Evolutionary conservation across 2,329 filamentous ascomycete species (phyloP), one percentile per base, ranked within the genome.

Genomic region (Rosellinia necatrix): DNA sequence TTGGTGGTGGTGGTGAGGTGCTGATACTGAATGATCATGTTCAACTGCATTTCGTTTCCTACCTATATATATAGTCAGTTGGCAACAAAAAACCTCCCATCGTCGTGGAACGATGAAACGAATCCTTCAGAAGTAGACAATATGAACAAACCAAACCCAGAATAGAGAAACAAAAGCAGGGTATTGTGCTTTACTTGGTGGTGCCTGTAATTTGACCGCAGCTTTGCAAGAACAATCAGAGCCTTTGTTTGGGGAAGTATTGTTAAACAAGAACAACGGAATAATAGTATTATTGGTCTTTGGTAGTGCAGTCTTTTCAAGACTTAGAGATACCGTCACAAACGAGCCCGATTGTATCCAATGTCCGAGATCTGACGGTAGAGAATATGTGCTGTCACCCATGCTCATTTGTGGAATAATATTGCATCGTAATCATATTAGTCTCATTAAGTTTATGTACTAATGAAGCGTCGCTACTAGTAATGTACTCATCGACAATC

Each of bases 391-490:
- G 40, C 29, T n/a, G 38, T 37, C 24, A 34, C 41, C 24, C n/a
- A 15, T 6, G 10, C 7, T 40, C 19, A 41, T 42, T 49, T 34
- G 4, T 10, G 41, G 8, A 44, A 35, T 38, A 3, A 6, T 9
- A 25, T 35, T 30, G 42, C 44, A 17, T 30, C 10, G 21, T 37
- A 40, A 3, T 49, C 9, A 35, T 46, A 54, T 61, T 54, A 59
- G 7, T 48, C 30, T 55, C 27, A 49, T 60, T 57, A 55, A 32
- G 13, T 52, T 22, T 52, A 46, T 27, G 17, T 35, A 57, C 21
- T 42, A 41, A 38, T 22, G 47, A 47, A 57, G 37, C 43, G 38
- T 19, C 17, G 50, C 17, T 34, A 56, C 32, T 38, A 38, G 22
- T 51, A 60, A 25, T 40, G 56, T 37, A 10, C 43, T 37, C 25